phyloP scores from a whole-genome alignment of 2,329 filamentous ascomycete species.

The Penicillium paneum region DNA sequence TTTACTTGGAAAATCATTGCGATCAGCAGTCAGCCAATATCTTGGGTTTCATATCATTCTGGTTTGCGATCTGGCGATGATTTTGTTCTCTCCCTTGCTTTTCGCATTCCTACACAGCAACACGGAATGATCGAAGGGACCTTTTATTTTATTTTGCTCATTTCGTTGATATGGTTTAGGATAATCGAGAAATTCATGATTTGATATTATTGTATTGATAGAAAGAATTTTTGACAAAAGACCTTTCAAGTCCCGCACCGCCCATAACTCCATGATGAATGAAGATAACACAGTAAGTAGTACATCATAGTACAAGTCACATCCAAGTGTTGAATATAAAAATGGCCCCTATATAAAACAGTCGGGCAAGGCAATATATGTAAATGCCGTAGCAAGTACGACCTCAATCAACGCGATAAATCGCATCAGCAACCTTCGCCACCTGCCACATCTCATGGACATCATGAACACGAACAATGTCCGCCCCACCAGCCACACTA shows the following conservation, averaged over 20 bases:
- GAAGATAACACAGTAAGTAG: conserved; percentile 15
- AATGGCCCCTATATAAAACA: neutral
- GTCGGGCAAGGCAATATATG: neutral
- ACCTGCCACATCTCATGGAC: conserved; percentile 82
- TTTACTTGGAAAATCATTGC: conserved; percentile 6
- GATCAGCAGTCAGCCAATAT: conserved; percentile 8
- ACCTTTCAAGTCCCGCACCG: neutral
- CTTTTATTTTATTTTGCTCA: conserved; percentile 10
- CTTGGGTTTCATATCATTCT: conserved; percentile 11
- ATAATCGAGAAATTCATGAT: conserved; percentile 24
- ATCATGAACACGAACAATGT: conserved; percentile 91
- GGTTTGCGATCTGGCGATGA: conserved; percentile 8
- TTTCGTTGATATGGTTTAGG: conserved; percentile 20
- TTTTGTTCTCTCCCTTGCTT: conserved; percentile 1
- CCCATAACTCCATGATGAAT: conserved; percentile 22
- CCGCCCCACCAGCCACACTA: conserved; percentile 80
- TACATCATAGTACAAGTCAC: conserved; percentile 9
- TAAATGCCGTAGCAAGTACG: neutral
- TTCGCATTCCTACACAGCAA: conserved; percentile 11
- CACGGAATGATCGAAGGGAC: conserved; percentile 6
- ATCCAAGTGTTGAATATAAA: conserved; percentile 25
- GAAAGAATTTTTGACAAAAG: conserved; percentile 6
- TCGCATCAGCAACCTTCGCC: conserved; percentile 85
- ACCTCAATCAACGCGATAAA: conserved; percentile 58
- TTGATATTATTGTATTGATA: conserved; percentile 11